Evolutionary conservation across 768 basidiomycete species (phyloP), one percentile per base, ranked within the genome.

Genomic region (Russula earlei): DNA sequence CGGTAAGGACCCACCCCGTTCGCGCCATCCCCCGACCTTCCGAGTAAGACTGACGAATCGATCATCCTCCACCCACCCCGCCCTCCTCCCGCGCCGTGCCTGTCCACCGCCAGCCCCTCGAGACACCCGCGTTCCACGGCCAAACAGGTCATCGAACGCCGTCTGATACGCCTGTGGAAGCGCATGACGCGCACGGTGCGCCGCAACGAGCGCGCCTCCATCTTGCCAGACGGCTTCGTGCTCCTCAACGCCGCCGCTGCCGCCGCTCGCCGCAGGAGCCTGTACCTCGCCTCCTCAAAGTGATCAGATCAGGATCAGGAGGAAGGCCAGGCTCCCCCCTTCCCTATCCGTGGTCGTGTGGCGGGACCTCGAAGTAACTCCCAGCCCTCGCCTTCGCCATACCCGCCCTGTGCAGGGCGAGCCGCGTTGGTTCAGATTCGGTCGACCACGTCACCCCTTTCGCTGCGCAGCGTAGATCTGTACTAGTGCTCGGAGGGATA

Each of bases 111-210:
- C 8, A 56, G 50, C 22, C 38, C 49, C 17, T 27, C 11, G 31
- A 22, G 50, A 20, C 24, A 17, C 40, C 27, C 53, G 1, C 51
- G 41, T 31, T 71, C 78, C 4, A 69, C 68, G 60, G 67, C 73
- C 12, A 81, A 79, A 58, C 68, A 67, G n/a, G n/a, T n/a, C 63
- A 67, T 85, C 55, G 76, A 81, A 63, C 82, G 84, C 53, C 79
- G 77, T 65, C 68, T 84, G 57, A 67, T 85, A 51, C 70, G 73
- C 41, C 72, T 76, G 10, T 85, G 84, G 84, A 85, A 85, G 64
- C 68, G 74, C 37, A 67, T 85, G 63, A 83, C 82, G 24, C 70
- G 74, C 22, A 69, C 71, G 29, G 74, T 78, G 31, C 79, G 78
- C 59, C 80, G 74, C 51, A 71, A 70, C 33, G 74, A 76, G 24